These are phyloP conservation scores for Phialemonium atrogriseum DNA, from an alignment of 2,329 filamentous ascomycete genomes.

Conservation along the genomic window DNA sequence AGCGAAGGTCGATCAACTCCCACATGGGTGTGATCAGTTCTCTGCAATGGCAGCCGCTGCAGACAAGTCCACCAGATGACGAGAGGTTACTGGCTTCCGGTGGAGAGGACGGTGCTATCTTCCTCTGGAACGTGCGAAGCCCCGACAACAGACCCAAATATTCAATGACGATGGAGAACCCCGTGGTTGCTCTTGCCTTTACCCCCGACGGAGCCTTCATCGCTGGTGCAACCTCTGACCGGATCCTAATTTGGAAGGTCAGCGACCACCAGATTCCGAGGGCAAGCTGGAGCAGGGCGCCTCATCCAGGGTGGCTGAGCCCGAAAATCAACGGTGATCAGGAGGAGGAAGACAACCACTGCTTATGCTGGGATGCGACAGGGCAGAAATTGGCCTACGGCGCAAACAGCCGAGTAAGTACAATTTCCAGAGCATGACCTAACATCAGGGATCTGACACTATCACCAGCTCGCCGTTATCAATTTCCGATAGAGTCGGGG, in stretches of 20 bases:
- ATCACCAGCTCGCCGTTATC: constrained; percentile 19
- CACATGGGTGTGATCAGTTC: constrained; percentile 51
- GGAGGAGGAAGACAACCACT: constrained; percentile 54
- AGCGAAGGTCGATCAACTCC: constrained; percentile 46
- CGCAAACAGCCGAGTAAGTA: constrained; percentile 51
- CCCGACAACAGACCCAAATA: constrained; percentile 47
- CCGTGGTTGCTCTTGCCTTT: constrained; percentile 51
- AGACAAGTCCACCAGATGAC: constrained; percentile 27
- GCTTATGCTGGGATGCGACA: constrained; percentile 52
- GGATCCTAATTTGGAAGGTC: constrained; percentile 57
- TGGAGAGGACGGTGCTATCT: constrained; percentile 53
- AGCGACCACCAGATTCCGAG: constrained; percentile 49
- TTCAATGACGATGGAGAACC: constrained; percentile 50
- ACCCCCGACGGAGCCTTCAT: constrained; percentile 57
- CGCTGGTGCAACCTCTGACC: constrained; percentile 50
- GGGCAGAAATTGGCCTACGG: constrained; percentile 57
- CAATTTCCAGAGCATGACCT: not conserved
- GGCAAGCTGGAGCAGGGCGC: constrained; percentile 49
- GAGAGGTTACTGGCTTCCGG: constrained; percentile 54
- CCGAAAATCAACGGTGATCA: constrained; percentile 43
- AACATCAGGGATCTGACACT: constrained; percentile 8
- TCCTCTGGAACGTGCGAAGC: constrained; percentile 52
- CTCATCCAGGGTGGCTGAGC: constrained; percentile 50
- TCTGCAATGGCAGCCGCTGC: constrained; percentile 52
- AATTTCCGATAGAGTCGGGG: constrained; percentile 17